Base-by-base conservation (phyloP, 352 stramenopile species). In the Halophytophthora batemanensis region DNA sequence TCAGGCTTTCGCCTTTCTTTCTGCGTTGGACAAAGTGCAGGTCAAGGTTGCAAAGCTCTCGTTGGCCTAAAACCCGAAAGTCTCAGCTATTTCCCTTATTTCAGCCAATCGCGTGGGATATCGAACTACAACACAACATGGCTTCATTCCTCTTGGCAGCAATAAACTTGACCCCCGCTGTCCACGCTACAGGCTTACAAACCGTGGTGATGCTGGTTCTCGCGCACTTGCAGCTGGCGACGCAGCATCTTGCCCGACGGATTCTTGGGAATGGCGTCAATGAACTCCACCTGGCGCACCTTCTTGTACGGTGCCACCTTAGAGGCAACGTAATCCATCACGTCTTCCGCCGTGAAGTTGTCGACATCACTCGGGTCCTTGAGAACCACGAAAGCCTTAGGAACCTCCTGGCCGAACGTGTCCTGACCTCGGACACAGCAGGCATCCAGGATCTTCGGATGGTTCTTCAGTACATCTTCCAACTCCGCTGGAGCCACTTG, bases 401-500 rank as follows among this genome's bases (percentile, higher is more conserved):
- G 93, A 14, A 96, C 58, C 35, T 84, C 74, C 64, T 98, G 87
- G 21, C 90, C 91, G 18, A 71, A 65, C 25, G 79, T 71, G 54
- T 97, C 74, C 25, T 65, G 57, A 21, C 69, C 70, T 44, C 74
- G 74, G 15, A 84, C 56, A 21, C 90, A 82, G 39, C 80, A 87
- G 7, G 69, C 76, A 72, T 98, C 93, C 1, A 72, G 59, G 13
- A 98, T 61, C 15, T 75, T 53, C 11, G 73, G 73, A 71, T 97
- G 79, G 14, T 76, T 72, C 15, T 96, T 79, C 8, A 98, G 45
- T 11, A 97, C 64, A 22, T 90, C 90, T 66, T 98, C 93, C 33
- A 98, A 64, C 61, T 98, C 93, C 0, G 90, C 91, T 12, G 91
- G 93, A 11, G 90, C 85, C n/a, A 98, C 73, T 51, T 95, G 91